A percentile compares a stretch with the other conserved stretches of the same genome.
Conservation (phyloP, 345 rosid genomes). For the Rubroshorea leprosula region DNA sequence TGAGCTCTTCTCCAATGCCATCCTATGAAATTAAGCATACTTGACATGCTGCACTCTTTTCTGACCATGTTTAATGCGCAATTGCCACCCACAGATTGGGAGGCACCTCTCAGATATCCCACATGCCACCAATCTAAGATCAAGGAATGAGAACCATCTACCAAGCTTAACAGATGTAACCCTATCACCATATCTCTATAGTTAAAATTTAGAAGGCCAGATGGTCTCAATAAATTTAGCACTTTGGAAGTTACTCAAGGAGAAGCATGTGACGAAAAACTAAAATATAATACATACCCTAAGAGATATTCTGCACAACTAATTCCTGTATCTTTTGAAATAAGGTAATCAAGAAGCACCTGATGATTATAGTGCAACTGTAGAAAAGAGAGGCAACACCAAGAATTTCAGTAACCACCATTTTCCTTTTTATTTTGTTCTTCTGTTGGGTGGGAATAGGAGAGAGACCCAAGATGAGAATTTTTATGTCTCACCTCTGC, state of each 20-base stretch:
- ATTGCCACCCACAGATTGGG: too few species aligned
- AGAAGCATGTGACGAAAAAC: conserved; percentile 5
- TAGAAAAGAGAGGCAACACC: conserved; percentile 11
- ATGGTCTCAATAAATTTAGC: not conserved
- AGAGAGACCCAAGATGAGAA: not conserved
- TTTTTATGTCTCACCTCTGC: conserved; percentile 49
- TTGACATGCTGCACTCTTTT: too few species aligned
- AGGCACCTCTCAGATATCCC: too few species aligned
- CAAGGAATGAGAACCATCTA: too few species aligned
- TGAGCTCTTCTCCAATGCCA: not conserved
- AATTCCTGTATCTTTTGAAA: conserved; percentile 69
- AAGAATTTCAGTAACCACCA: not conserved
- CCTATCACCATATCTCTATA: not conserved
- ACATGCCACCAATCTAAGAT: too few species aligned
- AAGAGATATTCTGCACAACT: conserved; percentile 77
- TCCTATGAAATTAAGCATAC: too few species aligned
- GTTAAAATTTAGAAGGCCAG: conserved; percentile 3
- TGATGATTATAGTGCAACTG: conserved; percentile 89
- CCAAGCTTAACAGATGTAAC: too few species aligned
- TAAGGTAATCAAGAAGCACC: conserved; percentile 90
- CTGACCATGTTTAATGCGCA: too few species aligned
- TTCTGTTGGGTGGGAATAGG: not conserved
- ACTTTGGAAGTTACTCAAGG: conserved; percentile 3
- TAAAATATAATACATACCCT: conserved; percentile 39
- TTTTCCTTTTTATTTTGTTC: not conserved